Percentiles rank a stretch among this genome's conserved stretches.
phyloP scores from a whole-genome alignment of 2,329 filamentous ascomycete species.

The Trichoderma lentiforme region DNA sequence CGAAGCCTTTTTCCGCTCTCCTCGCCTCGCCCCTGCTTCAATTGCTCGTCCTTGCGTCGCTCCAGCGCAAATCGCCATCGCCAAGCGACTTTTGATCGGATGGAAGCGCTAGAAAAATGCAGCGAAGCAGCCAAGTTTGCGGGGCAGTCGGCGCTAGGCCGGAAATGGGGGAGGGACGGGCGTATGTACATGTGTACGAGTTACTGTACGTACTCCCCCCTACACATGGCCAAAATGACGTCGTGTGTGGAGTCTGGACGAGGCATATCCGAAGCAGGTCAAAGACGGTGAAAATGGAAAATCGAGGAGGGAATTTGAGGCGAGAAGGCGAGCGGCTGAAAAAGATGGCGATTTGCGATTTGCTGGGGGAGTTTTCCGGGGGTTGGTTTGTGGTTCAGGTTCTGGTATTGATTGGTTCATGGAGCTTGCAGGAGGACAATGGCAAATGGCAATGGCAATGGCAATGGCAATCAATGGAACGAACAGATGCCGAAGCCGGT shows the following conservation, averaged over 20 bases:
- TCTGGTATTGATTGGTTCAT: background rate
- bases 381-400: no score
- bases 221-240: conserved; percentile 15
- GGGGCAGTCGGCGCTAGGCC: conserved; percentile 9
- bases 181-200: no score
- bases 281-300: background rate
- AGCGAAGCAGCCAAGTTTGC: conserved; percentile 18
- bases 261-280: conserved; percentile 3
- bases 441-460: background rate
- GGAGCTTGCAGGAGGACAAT: background rate
- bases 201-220: no score
- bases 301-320: background rate
- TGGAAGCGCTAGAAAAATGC: conserved; percentile 18
- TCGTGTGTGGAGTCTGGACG: conserved; percentile 7
- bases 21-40: background rate
- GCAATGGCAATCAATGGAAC: background rate
- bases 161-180: background rate
- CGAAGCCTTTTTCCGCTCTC: accelerated
- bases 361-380: background rate
- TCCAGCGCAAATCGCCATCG: background rate
- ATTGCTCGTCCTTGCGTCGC: background rate
- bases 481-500: background rate
- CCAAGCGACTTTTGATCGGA: conserved; percentile 8
- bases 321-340: background rate
- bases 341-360: background rate